A percentile compares a stretch with the other conserved stretches of the same genome.
These are phyloP conservation scores for Pestalotiopsis sp. DNA, from an alignment of 2,329 filamentous ascomycete genomes.

Conservation along the genomic window DNA sequence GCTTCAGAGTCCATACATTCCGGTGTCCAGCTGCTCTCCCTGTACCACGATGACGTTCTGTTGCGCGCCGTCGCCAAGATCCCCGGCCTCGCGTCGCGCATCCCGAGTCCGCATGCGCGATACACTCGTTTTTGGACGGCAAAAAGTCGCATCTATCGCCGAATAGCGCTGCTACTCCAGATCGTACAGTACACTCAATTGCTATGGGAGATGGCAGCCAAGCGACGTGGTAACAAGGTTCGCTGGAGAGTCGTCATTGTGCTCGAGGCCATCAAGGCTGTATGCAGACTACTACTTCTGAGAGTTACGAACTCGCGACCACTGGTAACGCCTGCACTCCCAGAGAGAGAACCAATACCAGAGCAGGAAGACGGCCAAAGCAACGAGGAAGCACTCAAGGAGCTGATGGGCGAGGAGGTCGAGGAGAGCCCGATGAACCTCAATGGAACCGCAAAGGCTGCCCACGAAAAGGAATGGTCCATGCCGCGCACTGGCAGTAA, in stretches of 20 bases:
- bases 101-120: constrained; percentile 61
- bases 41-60: constrained; percentile 91
- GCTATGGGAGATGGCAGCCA: constrained; percentile 96
- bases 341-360: constrained; percentile 81
- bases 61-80: constrained; percentile 66
- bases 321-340: constrained; percentile 80
- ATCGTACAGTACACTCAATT: constrained; percentile 94
- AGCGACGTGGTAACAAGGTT: constrained; percentile 77
- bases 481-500: constrained; percentile 95
- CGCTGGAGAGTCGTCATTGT: constrained; percentile 88
- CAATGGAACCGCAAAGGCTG: constrained; percentile 52
- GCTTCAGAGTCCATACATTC: constrained; percentile 92
- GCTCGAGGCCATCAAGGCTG: constrained; percentile 82
- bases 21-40: constrained; percentile 82
- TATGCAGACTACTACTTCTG: constrained; percentile 80
- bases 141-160: constrained; percentile 71
- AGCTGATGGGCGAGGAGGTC: constrained; percentile 39
- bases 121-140: constrained; percentile 71
- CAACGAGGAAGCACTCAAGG: constrained; percentile 44
- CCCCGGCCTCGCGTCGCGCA: constrained; percentile 54
- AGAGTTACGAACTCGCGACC: constrained; percentile 82
- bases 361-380: constrained; percentile 55
- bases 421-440: constrained; percentile 43
- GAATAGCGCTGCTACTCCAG: constrained; percentile 80
- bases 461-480: constrained; percentile 68